A percentile compares a stretch with the other conserved stretches of the same genome.
These are phyloP conservation scores for Hypoxylon fuscum DNA, from an alignment of 495 filamentous ascomycete genomes.

Conservation along the genomic window DNA sequence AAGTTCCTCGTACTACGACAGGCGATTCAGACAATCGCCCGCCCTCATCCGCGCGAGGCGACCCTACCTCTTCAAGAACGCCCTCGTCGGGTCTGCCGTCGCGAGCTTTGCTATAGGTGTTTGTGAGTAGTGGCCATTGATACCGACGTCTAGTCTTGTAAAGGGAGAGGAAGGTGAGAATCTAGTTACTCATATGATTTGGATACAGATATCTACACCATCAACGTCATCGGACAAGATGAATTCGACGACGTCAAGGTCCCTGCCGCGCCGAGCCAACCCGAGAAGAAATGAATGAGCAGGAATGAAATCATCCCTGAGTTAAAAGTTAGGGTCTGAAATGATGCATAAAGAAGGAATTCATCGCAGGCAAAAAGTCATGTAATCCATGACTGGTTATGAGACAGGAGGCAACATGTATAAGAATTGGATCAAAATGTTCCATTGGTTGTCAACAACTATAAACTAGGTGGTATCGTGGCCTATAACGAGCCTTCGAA, in stretches of 20 bases:
- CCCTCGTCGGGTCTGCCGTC: slow-evolving; percentile 74
- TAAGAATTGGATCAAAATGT: slow-evolving; percentile 8
- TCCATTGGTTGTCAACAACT: slow-evolving; percentile 20
- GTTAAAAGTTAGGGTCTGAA: neutral
- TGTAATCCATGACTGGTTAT: neutral
- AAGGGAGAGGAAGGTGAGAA: neutral
- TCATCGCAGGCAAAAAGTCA: neutral
- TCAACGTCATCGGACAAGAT: slow-evolving; percentile 90
- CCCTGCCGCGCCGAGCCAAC: slow-evolving; percentile 70
- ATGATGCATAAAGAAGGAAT: neutral
- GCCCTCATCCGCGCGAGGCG: slow-evolving; percentile 89
- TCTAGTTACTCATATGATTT: slow-evolving; percentile 7
- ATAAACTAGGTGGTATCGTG: slow-evolving; percentile 40
- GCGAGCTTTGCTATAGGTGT: slow-evolving; percentile 76
- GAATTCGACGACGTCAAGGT: slow-evolving; percentile 96
- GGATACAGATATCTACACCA: slow-evolving; percentile 81
- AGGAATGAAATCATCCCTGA: neutral
- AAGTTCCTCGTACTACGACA: slow-evolving; percentile 84
- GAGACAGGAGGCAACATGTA: neutral
- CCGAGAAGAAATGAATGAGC: slow-evolving; percentile 46
- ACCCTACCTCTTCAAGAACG: slow-evolving; percentile 92
- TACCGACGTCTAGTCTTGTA: neutral
- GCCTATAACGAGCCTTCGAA: slow-evolving; percentile 27
- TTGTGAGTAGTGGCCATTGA: slow-evolving; percentile 71
- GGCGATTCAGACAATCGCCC: slow-evolving; percentile 77